phyloP scores from a whole-genome alignment of 2,329 filamentous ascomycete genomes.

The Raffaelea arxii region DNA sequence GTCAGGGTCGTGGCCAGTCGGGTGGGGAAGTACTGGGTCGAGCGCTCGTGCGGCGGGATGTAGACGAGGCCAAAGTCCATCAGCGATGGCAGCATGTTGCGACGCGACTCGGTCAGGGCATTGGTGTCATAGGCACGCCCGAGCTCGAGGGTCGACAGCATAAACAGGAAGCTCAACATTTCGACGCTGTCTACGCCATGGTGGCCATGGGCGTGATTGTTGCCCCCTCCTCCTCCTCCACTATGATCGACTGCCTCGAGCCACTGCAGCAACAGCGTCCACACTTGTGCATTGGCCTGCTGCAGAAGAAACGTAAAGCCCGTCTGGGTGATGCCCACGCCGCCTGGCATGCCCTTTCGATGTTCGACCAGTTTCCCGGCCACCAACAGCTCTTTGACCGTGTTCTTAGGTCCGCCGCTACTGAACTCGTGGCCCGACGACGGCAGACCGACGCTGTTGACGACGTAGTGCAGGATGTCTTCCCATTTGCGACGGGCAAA shows the following conservation, averaged over 20 bases:
- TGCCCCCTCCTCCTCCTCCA: conserved; percentile 36
- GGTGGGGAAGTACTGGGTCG: conserved; percentile 73
- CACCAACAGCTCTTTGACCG: conserved; percentile 76
- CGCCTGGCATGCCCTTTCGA: conserved; percentile 23
- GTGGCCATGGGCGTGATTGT: conserved; percentile 20
- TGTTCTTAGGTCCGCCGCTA: conserved; percentile 53
- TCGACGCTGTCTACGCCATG: conserved; percentile 71
- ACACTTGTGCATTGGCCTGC: conserved; percentile 93
- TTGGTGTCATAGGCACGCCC: conserved; percentile 84
- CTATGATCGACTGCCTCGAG: conserved; percentile 66
- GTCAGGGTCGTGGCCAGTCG: conserved; percentile 90
- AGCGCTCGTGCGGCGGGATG: conserved; percentile 42
- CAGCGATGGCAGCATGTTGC: conserved; percentile 82
- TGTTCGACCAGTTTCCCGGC: conserved; percentile 70
- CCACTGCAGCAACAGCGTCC: conserved; percentile 89
- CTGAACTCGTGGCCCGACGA: conserved; percentile 30
- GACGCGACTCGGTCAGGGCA: conserved; percentile 70
- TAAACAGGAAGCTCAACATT: conserved; percentile 91
- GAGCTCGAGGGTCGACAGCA: conserved; percentile 85
- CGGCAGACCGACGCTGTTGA: conserved; percentile 58
- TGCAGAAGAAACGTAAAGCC: conserved; percentile 94
- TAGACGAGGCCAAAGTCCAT: conserved; percentile 91
- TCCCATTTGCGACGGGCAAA: conserved; percentile 91
- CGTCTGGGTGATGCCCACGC: conserved; percentile 74
- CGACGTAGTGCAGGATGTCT: conserved; percentile 89